Percentiles rank a stretch among this genome's conserved stretches.
These are phyloP conservation scores for Pleomassaria siparia DNA, from an alignment of 2,329 filamentous ascomycete genomes.

Conservation along the genomic window DNA sequence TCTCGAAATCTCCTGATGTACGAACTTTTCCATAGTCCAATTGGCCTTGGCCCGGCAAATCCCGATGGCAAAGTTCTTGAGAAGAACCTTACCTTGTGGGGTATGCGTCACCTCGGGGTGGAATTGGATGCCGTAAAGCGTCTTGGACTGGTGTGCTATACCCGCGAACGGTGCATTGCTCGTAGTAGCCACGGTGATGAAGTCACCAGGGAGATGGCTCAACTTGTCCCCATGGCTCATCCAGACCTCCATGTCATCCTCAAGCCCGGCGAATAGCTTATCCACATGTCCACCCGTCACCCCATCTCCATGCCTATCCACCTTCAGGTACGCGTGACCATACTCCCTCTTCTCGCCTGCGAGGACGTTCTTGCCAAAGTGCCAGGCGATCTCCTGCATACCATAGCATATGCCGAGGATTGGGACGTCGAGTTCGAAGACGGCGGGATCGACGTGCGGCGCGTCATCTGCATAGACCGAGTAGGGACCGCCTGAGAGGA, in stretches of 20 bases:
- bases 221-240: slow-evolving; percentile 95
- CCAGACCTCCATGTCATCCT: slow-evolving; percentile 70
- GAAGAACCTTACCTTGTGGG: slow-evolving; percentile 65
- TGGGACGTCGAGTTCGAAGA: slow-evolving; percentile 73
- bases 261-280: slow-evolving; percentile 74
- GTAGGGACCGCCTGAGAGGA: slow-evolving; percentile 71
- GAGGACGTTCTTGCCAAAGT: slow-evolving; percentile 66
- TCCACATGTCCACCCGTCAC: slow-evolving; percentile 63
- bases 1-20: slow-evolving; percentile 75
- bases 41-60: slow-evolving; percentile 77
- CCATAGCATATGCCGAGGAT: slow-evolving; percentile 66
- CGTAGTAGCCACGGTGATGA: slow-evolving; percentile 73
- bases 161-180: slow-evolving; percentile 76
- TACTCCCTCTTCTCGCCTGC: slow-evolving; percentile 71
- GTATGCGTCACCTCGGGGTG: slow-evolving; percentile 85
- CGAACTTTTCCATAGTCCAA: slow-evolving; percentile 87
- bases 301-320: slow-evolving; percentile 58
- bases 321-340: slow-evolving; percentile 67
- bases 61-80: slow-evolving; percentile 79
- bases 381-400: slow-evolving; percentile 73
- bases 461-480: slow-evolving; percentile 81
- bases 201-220: slow-evolving; percentile 68
- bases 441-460: slow-evolving; percentile 77
- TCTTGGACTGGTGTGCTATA: slow-evolving; percentile 70
- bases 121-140: slow-evolving; percentile 82